Evolutionary conservation across 805 yeast genomes (phyloP).

Genomic region (Sugiyamaella smithiae): DNA sequence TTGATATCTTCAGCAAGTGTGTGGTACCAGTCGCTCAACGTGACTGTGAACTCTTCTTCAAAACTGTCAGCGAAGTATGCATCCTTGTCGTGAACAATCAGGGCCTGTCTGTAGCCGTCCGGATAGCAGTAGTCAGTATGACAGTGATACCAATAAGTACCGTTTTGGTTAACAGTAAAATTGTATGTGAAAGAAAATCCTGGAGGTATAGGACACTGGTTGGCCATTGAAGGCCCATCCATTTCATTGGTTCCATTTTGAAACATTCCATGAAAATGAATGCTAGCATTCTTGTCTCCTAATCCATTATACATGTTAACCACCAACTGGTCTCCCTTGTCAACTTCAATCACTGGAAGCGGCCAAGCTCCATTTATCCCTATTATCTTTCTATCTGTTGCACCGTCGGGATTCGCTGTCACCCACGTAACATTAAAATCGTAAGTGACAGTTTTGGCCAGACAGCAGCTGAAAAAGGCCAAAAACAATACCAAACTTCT

Average conservation of each 20-base stretch:
- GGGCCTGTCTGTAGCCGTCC: conserved; percentile 62
- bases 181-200: conserved; percentile 72
- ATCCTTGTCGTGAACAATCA: conserved; percentile 66
- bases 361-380: conserved; percentile 72
- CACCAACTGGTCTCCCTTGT: conserved; percentile 72
- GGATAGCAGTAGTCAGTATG: conserved; percentile 85
- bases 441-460: conserved; percentile 28
- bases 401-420: conserved; percentile 52
- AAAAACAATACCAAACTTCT: not conserved
- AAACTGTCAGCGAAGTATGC: conserved; percentile 58
- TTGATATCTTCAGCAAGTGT: conserved; percentile 42
- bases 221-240: conserved; percentile 87
- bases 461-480: conserved; percentile 7
- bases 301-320: conserved; percentile 74
- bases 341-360: conserved; percentile 72
- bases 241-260: conserved; percentile 66
- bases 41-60: conserved; percentile 72
- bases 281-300: conserved; percentile 58
- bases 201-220: conserved; percentile 86
- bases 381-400: conserved; percentile 45
- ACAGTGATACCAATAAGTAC: conserved; percentile 97
- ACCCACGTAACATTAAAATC: conserved; percentile 38
- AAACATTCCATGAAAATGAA: conserved; percentile 93
- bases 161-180: conserved; percentile 82
- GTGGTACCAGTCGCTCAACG: conserved; percentile 87